These are phyloP conservation scores for Lachnellula hyalina DNA, from an alignment of 2,329 filamentous ascomycete genomes.

Conservation along the genomic window DNA sequence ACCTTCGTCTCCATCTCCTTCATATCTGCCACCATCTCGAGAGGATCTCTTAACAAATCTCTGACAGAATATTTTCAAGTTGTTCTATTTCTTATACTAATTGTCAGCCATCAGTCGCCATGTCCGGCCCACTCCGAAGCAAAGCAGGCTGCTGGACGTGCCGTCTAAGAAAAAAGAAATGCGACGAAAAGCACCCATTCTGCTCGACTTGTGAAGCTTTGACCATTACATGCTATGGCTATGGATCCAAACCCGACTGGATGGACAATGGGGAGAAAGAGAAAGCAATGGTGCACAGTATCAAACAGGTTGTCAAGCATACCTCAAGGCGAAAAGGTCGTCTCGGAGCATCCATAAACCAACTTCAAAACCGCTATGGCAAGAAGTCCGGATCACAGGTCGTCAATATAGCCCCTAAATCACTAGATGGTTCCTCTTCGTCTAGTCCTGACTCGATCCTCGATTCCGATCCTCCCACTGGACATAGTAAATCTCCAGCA, in stretches of 20 bases:
- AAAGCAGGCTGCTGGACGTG: conserved; percentile 57
- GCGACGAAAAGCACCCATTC: conserved; percentile 54
- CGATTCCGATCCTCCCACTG: background rate
- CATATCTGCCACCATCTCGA: too few relatives aligned
- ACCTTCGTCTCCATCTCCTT: too few relatives aligned
- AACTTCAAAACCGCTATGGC: background rate
- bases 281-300: conserved; percentile 44
- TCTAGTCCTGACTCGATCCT: conserved; percentile 7
- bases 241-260: conserved; percentile 34
- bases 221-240: conserved; percentile 52
- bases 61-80: too few relatives aligned
- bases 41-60: too few relatives aligned
- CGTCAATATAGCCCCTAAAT: conserved; percentile 16
- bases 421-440: conserved; percentile 5
- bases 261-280: conserved; percentile 17
- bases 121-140: conserved; percentile 21
- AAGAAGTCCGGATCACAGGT: background rate
- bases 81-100: too few relatives aligned
- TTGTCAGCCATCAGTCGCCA: background rate
- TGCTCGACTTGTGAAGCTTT: conserved; percentile 57
- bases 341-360: background rate
- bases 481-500: background rate
- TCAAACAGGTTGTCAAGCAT: conserved; percentile 49
- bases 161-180: conserved; percentile 60
- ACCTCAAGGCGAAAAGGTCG: conserved; percentile 39